These are phyloP conservation scores for Phytophthora sansomeana DNA, from an alignment of 352 stramenopile species.

Conservation along the genomic window DNA sequence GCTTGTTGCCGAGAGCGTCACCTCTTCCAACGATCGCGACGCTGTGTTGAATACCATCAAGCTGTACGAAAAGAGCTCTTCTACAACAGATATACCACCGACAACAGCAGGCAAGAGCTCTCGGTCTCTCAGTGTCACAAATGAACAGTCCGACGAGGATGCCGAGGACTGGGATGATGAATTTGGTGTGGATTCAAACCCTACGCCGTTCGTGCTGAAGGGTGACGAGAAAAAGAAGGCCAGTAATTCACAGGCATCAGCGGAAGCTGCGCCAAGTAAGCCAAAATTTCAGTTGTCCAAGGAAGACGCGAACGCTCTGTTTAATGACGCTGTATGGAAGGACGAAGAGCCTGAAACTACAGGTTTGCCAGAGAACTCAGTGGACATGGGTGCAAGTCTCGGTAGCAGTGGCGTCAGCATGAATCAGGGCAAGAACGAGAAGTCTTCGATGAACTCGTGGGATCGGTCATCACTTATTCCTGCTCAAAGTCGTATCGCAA, in stretches of 20 bases:
- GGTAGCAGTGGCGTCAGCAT: constrained; percentile 11
- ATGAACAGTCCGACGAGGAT: constrained; percentile 57
- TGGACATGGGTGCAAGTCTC: constrained; percentile 1
- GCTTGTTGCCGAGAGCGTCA: constrained; percentile 78
- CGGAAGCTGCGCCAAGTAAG: constrained; percentile 19
- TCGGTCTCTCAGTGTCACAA: constrained; percentile 28
- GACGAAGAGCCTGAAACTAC: constrained; percentile 45
- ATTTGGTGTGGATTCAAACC: constrained; percentile 63
- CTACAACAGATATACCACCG: constrained; percentile 33
- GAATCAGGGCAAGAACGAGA: constrained; percentile 10
- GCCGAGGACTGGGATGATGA: constrained; percentile 89
- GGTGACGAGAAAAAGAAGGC: constrained; percentile 5
- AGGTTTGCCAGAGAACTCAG: constrained; percentile 6
- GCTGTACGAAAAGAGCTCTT: constrained; percentile 75
- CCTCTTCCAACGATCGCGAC: constrained; percentile 78
- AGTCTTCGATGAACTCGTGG: constrained; percentile 51
- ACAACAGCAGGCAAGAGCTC: constrained; percentile 26
- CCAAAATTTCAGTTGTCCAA: constrained; percentile 74
- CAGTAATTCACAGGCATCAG: constrained; percentile 10
- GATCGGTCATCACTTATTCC: constrained; percentile 67
- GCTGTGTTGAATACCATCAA: constrained; percentile 89
- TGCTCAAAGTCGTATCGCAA: constrained; percentile 67
- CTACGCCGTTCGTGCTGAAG: constrained; percentile 40
- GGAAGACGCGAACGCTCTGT: constrained; percentile 76
- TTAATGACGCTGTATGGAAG: constrained; percentile 80